Percentiles rank a stretch among this genome's conserved stretches.
Conservation (phyloP, 2,329 filamentous ascomycete genomes). For the Botrytis aclada region DNA sequence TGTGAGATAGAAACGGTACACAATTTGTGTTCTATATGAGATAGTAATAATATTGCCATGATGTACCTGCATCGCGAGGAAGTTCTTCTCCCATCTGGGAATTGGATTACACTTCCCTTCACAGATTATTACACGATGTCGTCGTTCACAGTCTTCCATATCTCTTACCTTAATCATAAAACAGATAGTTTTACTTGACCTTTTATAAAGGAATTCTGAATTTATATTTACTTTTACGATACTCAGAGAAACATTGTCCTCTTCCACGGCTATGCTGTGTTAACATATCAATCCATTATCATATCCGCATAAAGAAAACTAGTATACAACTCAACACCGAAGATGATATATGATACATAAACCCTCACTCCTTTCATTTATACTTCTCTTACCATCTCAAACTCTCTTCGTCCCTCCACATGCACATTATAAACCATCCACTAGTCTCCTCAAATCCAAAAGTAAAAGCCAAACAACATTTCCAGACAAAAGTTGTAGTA, state of each 20-base stretch:
- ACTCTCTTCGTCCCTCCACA: too few species aligned
- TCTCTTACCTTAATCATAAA: not conserved
- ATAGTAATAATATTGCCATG: not conserved
- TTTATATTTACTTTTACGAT: not conserved
- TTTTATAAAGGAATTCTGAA: not conserved
- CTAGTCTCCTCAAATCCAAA: too few species aligned
- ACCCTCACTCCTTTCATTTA: too few species aligned
- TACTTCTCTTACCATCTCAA: too few species aligned
- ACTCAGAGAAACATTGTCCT: not conserved
- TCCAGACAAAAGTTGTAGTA: too few species aligned
- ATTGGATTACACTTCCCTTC: not conserved
- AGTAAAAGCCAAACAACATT: too few species aligned
- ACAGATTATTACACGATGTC: rapidly evolving
- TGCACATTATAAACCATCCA: too few species aligned
- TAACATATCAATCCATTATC: too few species aligned
- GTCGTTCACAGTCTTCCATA: not conserved
- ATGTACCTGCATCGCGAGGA: not conserved
- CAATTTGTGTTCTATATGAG: not conserved
- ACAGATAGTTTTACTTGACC: not conserved
- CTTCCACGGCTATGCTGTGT: too few species aligned
- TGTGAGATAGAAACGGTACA: not conserved
- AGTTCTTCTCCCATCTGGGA: not conserved
- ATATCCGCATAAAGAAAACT: too few species aligned
- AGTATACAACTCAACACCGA: too few species aligned
- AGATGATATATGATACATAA: too few species aligned